Base-by-base conservation (phyloP, 495 filamentous ascomycete genomes). In the Penicillium malachiteum region DNA sequence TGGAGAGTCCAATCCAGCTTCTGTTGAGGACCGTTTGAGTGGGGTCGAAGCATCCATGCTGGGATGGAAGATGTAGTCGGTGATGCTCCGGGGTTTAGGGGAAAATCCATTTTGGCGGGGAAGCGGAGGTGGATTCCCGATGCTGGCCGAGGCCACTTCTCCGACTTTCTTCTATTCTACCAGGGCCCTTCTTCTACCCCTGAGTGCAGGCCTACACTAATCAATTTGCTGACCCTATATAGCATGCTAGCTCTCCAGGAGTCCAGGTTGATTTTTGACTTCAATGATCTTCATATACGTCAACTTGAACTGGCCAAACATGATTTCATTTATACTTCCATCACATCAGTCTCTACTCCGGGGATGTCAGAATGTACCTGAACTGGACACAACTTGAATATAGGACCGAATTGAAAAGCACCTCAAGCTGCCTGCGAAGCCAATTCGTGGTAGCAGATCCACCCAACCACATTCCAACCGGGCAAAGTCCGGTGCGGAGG, bases 21-120 rank as follows among this genome's bases (percentile, higher is more conserved):
- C 74, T 45, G 64, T 69, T 11, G 74, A 71, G 31, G 75, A 77
- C 31, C 74, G 72, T 59, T 78, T 78, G 64, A 71, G 68, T 48
- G 64, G 65, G 55, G 65, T 62, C 17, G 54, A 62, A 21, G 52
- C 61, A 51, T 65, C 59, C 63, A 67, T 62, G 48, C 54, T 58
- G 40, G 53, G n/a, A 18, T 42, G 17, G 34, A 47, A 40, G 50
- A 56, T 34, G 56, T 50, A 48, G 44, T 74, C 71, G 71, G 71
- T 64, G 73, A 73, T 74, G 48, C 73, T 76, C 73, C 73, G 73
- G 67, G 55, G 45, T 54, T 54, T 52, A 62, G 63, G 64, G 49
- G 58, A 41, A 56, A 63, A 47, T 49, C n/a, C 12, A 1, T 3
- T 42, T 50, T 38, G 46, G 55, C 48, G 33, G 62, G 57, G 58